These are phyloP conservation scores for Sinapis alba DNA, from an alignment of 441 rosid genomes.

Conservation along the genomic window DNA sequence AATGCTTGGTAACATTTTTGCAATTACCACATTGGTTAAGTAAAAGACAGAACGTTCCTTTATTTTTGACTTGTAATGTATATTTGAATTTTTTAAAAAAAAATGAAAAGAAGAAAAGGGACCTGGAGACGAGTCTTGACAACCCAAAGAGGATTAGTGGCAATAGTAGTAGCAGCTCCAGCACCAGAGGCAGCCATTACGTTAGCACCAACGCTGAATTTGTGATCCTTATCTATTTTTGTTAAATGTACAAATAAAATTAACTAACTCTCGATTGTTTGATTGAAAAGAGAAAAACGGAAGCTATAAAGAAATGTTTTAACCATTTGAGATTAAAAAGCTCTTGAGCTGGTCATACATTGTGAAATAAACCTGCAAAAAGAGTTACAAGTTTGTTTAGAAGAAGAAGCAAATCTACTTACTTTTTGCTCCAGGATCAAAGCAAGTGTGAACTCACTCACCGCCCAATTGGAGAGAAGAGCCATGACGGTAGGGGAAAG, in stretches of 20 bases:
- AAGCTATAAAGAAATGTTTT: neutral
- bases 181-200: slow-evolving; percentile 74
- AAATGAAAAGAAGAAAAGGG: slow-evolving; percentile 10
- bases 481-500: slow-evolving; percentile 70
- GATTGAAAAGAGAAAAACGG: neutral
- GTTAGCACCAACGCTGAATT: slow-evolving; percentile 61
- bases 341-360: slow-evolving; percentile 63
- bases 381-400: slow-evolving; percentile 3
- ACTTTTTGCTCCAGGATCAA: neutral
- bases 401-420: neutral
- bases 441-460: too few species aligned
- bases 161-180: slow-evolving; percentile 66
- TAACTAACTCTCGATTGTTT: neutral
- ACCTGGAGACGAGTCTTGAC: slow-evolving; percentile 79
- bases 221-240: slow-evolving; percentile 48
- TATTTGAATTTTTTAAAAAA: neutral
- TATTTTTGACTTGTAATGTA: neutral
- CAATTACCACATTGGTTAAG: too few species aligned
- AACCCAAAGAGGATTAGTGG: slow-evolving; percentile 79
- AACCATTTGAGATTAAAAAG: slow-evolving; percentile 48
- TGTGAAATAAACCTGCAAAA: slow-evolving; percentile 58
- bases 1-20: too few species aligned
- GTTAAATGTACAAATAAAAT: neutral
- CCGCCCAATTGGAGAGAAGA: slow-evolving; percentile 74
- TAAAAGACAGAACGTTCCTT: too few species aligned